Conservation (phyloP, 352 stramenopile genomes). For the Phytopythium delawarense region DNA sequence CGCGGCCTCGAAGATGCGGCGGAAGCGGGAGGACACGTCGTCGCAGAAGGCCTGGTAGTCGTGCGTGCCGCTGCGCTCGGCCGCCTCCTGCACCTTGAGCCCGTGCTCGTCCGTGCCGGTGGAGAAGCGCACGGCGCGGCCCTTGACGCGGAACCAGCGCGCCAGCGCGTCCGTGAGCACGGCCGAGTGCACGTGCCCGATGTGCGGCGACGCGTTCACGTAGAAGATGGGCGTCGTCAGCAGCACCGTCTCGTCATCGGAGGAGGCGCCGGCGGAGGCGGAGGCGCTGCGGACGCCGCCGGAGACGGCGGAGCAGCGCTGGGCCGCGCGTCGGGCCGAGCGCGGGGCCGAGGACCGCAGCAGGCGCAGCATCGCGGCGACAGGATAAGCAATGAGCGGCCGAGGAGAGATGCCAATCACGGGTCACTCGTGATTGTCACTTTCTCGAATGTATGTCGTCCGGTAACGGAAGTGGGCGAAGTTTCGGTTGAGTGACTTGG, state of each 20-base stretch:
- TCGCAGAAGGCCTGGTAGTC: slow-evolving; percentile 90
- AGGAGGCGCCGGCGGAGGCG: not conserved
- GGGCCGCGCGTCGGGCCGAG: not conserved
- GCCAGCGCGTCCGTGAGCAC: slow-evolving; percentile 86
- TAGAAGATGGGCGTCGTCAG: slow-evolving; percentile 99
- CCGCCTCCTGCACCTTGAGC: slow-evolving; percentile 94
- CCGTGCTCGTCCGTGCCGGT: slow-evolving; percentile 99
- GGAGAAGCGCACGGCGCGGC: slow-evolving; percentile 85
- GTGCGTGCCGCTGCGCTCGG: slow-evolving; percentile 77
- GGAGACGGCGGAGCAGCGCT: not conserved
- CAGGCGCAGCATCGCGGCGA: not conserved
- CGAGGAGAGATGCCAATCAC: not conserved
- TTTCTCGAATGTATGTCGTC: not conserved
- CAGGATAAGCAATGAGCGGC: not conserved
- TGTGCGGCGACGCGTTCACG: slow-evolving; percentile 98
- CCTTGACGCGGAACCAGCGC: slow-evolving; percentile 70
- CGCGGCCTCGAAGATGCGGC: slow-evolving; percentile 85
- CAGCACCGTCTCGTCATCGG: slow-evolving; percentile 19
- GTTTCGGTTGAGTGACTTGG: not conserved
- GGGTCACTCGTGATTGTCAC: too few relatives aligned
- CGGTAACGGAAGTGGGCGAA: not conserved
- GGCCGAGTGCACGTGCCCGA: slow-evolving; percentile 98
- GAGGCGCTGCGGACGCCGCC: not conserved
- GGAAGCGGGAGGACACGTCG: slow-evolving; percentile 89
- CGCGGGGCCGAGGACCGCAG: not conserved